Percentiles rank a stretch among this genome's conserved stretches.
Conservation (phyloP, 75 land plant genomes). For the Cunninghamia lanceolata region DNA sequence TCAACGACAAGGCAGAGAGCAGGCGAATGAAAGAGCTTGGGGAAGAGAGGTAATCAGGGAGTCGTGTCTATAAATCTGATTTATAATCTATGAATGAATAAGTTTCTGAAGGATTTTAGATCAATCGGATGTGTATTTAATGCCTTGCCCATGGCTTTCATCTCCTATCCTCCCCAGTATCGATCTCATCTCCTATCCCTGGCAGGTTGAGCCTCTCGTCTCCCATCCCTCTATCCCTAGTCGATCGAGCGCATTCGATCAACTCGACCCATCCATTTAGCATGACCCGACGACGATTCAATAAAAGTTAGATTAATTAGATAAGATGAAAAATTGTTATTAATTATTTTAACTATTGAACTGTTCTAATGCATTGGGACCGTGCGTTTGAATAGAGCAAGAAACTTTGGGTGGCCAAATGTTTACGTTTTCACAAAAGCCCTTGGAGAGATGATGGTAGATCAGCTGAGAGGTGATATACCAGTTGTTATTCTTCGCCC, state of each 20-base stretch:
- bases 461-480: slow-evolving; percentile 21
- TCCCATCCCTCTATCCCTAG: too few species aligned
- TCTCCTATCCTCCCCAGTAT: too few species aligned
- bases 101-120: not conserved
- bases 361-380: slow-evolving; percentile 5
- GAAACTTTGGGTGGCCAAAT: slow-evolving; percentile 63
- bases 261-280: too few species aligned
- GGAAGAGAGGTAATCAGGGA: slow-evolving; percentile 12
- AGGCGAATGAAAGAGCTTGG: not conserved
- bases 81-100: not conserved
- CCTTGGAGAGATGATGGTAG: slow-evolving; percentile 60
- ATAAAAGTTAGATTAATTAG: too few species aligned
- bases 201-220: too few species aligned
- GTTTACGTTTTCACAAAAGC: slow-evolving; percentile 72
- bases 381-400: slow-evolving; percentile 28
- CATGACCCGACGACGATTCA: too few species aligned
- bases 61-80: not conserved
- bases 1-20: not conserved
- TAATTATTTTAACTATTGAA: too few species aligned
- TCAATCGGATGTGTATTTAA: too few species aligned
- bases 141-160: too few species aligned
- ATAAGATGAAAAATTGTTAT: not conserved
- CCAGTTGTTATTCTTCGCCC: slow-evolving; percentile 58
- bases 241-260: too few species aligned
- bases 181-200: too few species aligned